Percentiles rank a stretch among this genome's conserved stretches.
Conservation (phyloP, 805 yeast species). For the Suhomyces tanzawaensis region DNA sequence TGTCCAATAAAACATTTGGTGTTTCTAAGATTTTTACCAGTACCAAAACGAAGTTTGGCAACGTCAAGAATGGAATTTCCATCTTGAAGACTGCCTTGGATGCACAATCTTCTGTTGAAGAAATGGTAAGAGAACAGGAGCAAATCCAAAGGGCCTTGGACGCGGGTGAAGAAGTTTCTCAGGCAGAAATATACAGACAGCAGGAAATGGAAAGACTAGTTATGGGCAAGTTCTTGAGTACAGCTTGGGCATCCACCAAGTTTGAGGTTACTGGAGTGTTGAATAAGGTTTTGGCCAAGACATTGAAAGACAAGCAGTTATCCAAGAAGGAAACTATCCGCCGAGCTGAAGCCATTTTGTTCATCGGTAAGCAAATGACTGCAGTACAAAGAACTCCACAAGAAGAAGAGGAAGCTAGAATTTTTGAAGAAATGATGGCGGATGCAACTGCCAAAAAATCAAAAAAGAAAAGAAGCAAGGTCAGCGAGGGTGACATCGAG, state of each 20-base stretch:
- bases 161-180: conserved; percentile 29
- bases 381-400: conserved; percentile 71
- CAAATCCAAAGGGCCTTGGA: conserved; percentile 24
- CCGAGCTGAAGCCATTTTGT: conserved; percentile 76
- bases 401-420: conserved; percentile 88
- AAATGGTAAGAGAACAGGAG: conserved; percentile 71
- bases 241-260: conserved; percentile 93
- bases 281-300: conserved; percentile 59
- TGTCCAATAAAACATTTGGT: conserved; percentile 80
- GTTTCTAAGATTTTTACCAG: conserved; percentile 79
- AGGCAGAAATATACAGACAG: conserved; percentile 34
- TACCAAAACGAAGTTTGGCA: conserved; percentile 79
- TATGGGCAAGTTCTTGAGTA: conserved; percentile 86
- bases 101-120: conserved; percentile 71
- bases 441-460: conserved; percentile 66
- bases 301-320: conserved; percentile 57
- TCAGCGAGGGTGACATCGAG: conserved; percentile 21
- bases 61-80: conserved; percentile 79
- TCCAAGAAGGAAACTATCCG: conserved; percentile 58
- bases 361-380: conserved; percentile 69
- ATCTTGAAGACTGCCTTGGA: conserved; percentile 83
- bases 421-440: conserved; percentile 89
- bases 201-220: conserved; percentile 79
- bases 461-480: conserved; percentile 13
- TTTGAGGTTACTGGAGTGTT: conserved; percentile 87